phyloP scores from a whole-genome alignment of 2,329 filamentous ascomycete species.

The Sporothrix phasma region DNA sequence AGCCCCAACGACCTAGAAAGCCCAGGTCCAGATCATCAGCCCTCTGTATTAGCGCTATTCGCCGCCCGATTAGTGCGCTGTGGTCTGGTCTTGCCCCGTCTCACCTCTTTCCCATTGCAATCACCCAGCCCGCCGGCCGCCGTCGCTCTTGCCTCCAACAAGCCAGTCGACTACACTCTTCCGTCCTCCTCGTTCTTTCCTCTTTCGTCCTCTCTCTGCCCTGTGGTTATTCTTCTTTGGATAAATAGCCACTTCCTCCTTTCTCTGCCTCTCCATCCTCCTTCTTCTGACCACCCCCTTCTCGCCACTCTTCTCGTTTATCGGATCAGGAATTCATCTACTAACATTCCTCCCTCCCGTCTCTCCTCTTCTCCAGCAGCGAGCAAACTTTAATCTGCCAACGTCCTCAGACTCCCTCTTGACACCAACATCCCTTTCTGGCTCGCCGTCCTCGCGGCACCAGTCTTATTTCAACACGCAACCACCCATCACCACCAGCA shows the following conservation, averaged over 20 bases:
- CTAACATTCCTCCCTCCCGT: neutral
- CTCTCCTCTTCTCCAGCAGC: neutral
- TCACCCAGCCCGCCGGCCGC: neutral
- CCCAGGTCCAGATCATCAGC: neutral
- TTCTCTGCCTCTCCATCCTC: neutral
- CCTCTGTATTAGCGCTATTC: neutral
- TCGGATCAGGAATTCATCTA: neutral
- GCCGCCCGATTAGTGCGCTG: neutral
- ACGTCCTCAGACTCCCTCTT: neutral
- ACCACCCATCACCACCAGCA: neutral
- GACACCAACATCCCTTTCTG: neutral
- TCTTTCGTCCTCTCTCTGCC: neutral
- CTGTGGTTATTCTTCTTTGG: neutral
- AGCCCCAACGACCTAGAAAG: neutral
- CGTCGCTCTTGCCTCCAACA: neutral
- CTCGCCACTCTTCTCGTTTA: neutral
- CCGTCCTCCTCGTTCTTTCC: neutral
- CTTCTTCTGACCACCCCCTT: neutral
- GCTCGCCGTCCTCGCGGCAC: neutral
- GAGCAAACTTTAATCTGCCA: neutral
- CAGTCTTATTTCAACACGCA: neutral
- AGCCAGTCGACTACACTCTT: neutral
- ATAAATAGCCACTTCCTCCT: neutral
- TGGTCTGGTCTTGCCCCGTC: neutral
- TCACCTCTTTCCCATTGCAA: neutral